These are phyloP conservation scores for Naegleria gruberi DNA, from an alignment of 208 protist species.

Conservation along the genomic window DNA sequence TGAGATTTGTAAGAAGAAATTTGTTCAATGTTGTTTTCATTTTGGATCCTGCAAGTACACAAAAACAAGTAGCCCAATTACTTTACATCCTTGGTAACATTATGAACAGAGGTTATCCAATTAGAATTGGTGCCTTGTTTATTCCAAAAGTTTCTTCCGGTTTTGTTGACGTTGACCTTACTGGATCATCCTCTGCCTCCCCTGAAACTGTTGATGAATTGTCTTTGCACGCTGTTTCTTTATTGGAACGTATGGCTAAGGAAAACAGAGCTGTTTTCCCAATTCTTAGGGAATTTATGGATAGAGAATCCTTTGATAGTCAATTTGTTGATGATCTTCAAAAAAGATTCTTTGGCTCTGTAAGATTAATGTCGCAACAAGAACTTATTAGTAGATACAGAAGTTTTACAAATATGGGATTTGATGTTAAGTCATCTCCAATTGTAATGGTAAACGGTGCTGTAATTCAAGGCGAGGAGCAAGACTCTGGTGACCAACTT, in stretches of 20 bases:
- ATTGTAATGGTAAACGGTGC: neutral
- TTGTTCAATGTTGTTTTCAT: neutral
- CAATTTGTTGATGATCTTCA: neutral
- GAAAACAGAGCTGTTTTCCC: neutral
- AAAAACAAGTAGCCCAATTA: neutral
- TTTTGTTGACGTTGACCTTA: neutral
- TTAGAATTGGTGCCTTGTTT: neutral
- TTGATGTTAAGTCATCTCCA: neutral
- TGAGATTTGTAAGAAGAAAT: slow-evolving; percentile 14
- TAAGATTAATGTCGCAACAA: neutral
- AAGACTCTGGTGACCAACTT: neutral
- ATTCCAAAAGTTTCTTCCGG: neutral
- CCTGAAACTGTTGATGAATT: neutral
- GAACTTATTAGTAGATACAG: neutral
- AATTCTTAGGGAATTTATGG: neutral
- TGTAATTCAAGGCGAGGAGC: neutral
- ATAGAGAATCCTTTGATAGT: neutral
- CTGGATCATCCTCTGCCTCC: neutral
- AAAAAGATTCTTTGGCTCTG: neutral
- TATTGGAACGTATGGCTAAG: neutral
- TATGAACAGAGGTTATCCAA: neutral
- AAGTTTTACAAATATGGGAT: neutral
- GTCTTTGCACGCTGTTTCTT: neutral
- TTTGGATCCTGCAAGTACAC: neutral
- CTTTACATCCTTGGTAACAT: neutral